A percentile compares a stretch with the other conserved stretches of the same genome.
Conservation (phyloP, 257 asterid species). For the Salvia hispanica region DNA sequence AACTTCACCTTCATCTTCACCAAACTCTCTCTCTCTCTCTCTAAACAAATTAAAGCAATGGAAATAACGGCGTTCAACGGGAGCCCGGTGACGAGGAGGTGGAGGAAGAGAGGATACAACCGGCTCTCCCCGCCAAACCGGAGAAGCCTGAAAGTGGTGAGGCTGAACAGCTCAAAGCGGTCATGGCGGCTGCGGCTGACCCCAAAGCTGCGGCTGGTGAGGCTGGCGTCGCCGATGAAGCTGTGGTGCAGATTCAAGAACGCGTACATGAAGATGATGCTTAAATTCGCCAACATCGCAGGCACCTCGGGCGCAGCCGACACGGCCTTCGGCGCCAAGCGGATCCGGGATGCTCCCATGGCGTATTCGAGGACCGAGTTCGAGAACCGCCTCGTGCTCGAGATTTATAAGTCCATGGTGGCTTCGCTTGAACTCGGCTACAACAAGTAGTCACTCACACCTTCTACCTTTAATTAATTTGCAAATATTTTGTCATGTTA, state of each 20-base stretch:
- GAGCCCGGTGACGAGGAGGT: slow-evolving; percentile 23
- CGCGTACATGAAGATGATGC: slow-evolving; percentile 49
- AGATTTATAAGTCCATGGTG: slow-evolving; percentile 73
- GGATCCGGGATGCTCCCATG: slow-evolving; percentile 30
- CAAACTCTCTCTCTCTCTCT: not conserved
- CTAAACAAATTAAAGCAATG: slow-evolving; percentile 18
- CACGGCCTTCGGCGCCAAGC: slow-evolving; percentile 30
- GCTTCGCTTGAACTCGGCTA: slow-evolving; percentile 61
- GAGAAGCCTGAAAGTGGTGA: slow-evolving; percentile 26
- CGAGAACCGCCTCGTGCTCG: slow-evolving; percentile 62
- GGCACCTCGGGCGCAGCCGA: slow-evolving; percentile 27
- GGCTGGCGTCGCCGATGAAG: slow-evolving; percentile 38
- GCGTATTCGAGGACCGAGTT: slow-evolving; percentile 44
- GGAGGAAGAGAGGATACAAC: slow-evolving; percentile 40
- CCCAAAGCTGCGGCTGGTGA: slow-evolving; percentile 39
- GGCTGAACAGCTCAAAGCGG: slow-evolving; percentile 31
- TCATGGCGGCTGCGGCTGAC: slow-evolving; percentile 37
- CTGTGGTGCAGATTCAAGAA: slow-evolving; percentile 45
- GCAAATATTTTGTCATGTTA: not conserved
- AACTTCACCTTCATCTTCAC: slow-evolving; percentile 4
- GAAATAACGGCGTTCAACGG: slow-evolving; percentile 27
- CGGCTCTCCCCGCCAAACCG: slow-evolving; percentile 26
- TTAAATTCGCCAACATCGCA: slow-evolving; percentile 30
- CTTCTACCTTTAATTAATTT: not conserved
- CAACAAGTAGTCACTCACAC: slow-evolving; percentile 9